These are phyloP conservation scores for Trichomonas tenax DNA, from an alignment of 208 protist species.

Conservation along the genomic window DNA sequence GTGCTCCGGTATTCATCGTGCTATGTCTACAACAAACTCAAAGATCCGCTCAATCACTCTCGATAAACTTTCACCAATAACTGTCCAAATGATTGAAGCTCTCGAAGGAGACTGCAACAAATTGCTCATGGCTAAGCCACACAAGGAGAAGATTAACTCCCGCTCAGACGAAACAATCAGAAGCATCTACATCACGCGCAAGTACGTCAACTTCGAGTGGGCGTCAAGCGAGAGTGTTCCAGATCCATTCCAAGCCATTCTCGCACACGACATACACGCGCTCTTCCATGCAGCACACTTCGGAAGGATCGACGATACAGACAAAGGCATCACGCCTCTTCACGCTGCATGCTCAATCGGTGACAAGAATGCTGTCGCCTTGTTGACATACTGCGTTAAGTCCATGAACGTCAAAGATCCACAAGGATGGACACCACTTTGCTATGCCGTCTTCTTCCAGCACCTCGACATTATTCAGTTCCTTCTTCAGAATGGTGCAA, in stretches of 20 bases:
- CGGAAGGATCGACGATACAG: not conserved
- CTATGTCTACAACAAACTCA: not conserved
- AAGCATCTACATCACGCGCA: not conserved
- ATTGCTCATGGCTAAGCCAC: not conserved
- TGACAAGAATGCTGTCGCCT: not conserved
- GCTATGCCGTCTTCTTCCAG: not conserved
- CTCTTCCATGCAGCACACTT: not conserved
- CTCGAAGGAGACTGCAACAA: not conserved
- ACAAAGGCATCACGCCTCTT: not conserved
- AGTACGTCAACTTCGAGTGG: not conserved
- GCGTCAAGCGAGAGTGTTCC: not conserved
- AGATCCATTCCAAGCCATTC: not conserved
- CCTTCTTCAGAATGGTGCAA: not conserved
- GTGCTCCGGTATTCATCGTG: not conserved
- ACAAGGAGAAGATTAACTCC: not conserved
- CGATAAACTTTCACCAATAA: not conserved
- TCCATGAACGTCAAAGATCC: not conserved
- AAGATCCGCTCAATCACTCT: not conserved
- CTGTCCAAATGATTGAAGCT: not conserved
- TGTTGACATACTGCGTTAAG: not conserved
- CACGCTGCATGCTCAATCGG: not conserved
- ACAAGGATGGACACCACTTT: not conserved
- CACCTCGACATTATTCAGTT: not conserved
- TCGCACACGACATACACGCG: not conserved
- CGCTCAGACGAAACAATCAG: not conserved